These are phyloP conservation scores for Geotrichum citri-aurantii DNA, from an alignment of 1,139 yeast genomes.

Conservation along the genomic window DNA sequence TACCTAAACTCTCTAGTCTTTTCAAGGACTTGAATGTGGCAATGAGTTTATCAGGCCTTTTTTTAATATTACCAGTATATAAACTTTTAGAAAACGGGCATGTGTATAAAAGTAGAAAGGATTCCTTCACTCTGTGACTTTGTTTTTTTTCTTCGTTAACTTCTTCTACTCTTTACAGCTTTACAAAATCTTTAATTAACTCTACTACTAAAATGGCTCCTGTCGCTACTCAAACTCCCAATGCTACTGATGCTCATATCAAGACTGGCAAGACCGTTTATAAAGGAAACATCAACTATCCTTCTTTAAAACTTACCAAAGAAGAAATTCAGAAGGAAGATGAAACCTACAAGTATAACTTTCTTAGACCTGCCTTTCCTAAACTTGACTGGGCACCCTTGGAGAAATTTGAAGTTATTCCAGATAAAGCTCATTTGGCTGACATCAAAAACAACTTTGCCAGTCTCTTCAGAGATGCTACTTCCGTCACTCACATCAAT, in stretches of 20 bases:
- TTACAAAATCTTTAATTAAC: neutral
- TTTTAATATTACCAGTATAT: too few species aligned
- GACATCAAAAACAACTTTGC: slow-evolving; percentile 35
- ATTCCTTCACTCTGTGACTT: neutral
- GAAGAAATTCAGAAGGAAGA: slow-evolving; percentile 12
- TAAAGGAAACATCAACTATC: slow-evolving; percentile 14
- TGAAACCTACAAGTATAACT: slow-evolving; percentile 9
- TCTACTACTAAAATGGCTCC: slow-evolving; percentile 11
- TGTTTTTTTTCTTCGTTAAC: neutral
- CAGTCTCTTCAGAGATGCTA: slow-evolving; percentile 47
- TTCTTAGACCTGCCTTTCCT: slow-evolving; percentile 32
- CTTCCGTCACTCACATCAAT: slow-evolving; percentile 39
- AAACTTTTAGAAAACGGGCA: too few species aligned
- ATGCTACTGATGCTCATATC: neutral
- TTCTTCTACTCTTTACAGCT: neutral
- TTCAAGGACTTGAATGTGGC: neutral
- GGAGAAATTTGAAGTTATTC: slow-evolving; percentile 23
- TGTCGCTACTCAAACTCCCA: slow-evolving; percentile 5
- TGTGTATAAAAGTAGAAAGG: too few species aligned
- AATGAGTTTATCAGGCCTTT: neutral
- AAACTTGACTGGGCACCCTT: slow-evolving; percentile 30
- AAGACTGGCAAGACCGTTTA: slow-evolving; percentile 5
- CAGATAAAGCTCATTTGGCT: slow-evolving; percentile 20
- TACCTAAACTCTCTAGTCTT: neutral
- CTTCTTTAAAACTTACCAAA: slow-evolving; percentile 7